Evolutionary conservation across 139 green algal species (phyloP), one percentile per base, ranked within the genome.

Genomic region (Astrephomene gubernaculifera): DNA sequence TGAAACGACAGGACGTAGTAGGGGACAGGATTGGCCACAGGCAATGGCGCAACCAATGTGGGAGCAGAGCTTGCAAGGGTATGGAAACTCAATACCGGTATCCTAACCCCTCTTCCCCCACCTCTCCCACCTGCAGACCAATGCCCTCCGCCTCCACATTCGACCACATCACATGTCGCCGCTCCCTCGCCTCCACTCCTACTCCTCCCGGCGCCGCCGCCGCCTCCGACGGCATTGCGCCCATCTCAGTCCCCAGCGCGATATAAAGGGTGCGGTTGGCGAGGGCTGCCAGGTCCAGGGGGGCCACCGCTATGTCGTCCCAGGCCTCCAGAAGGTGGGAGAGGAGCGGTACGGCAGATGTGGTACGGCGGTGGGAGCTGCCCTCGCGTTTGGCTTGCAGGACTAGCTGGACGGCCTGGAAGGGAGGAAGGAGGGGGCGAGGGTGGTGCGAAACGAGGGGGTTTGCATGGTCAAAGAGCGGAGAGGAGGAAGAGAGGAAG

Each of bases 341-440:
- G 1, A 41, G 8, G 9, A 84, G 41, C 29, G 25, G n/a, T n/a
- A n/a, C n/a, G n/a, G 54, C n/a, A 22, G 49, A 21, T 67, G 35
- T 14, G 5, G 44, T 22, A 2, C 12, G 49, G 22, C 35, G 53
- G 24, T 4, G 73, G 33, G n/a, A 14, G 33, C 73, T 36, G 21
- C 53, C 38, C 17, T 71, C 78, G 29, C 78, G 78, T 44, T 84
- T 84, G 78, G 29, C 78, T 52, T 84, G 78, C 43, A 84, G 41
- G n/a, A 7, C 36, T 10, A 84, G 43, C 78, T 84, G 78, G 25
- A 44, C 61, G 19, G 64, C 1, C 78, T 84, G 78, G 2, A 44
- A 6, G 68, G 39, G 38, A 54, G 19, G 68, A 12, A 7, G 5
- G 4, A 12, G 24, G 39, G 68, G 68, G 21, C 2, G 38, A 22